Evolutionary conservation across 495 filamentous ascomycete genomes (phyloP), one percentile per base, ranked within the genome.

Genomic region (Hyaloscypha hepaticicola): DNA sequence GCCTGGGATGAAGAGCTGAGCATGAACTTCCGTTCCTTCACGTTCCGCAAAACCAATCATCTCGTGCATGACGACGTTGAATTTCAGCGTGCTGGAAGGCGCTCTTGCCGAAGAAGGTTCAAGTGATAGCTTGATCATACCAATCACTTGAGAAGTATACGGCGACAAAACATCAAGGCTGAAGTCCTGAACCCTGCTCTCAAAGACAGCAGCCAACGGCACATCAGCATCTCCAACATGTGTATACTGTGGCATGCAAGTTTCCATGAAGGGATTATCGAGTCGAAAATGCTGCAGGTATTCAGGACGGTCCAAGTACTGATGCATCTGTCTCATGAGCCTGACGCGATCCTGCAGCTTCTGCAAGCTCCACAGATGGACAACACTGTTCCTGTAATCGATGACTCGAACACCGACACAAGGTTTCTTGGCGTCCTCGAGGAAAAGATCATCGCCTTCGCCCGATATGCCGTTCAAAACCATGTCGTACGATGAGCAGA

Each of bases 61-160:
- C 70, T 98, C 92, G 72, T 95, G 93, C 93, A 99, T 96, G 56
- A 97, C 93, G 26, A 98, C 92, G 69, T 98, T 99, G 78, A 98
- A 99, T 73, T 98, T 98, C 61, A 99, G 78, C 27, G 90, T 98
- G 58, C 90, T 92, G 9, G 91, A 89, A 28, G 94, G 95, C 26
- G 94, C 92, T 72, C 96, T 89, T 8, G 95, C 94, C 24, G 91
- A 94, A 1, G 94, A 97, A 34, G 95, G 95, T 71, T 98, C 95
- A 11, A 99, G 79, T 2, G 93, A 94, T 51, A 99, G 77, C 60
- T 91, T 89, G 68, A 98, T 87, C 31, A 97, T 91, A 55, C 95
- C 95, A 63, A 98, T 82, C 0, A 90, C 91, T 74, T 89, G 89
- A 29, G 88, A 88, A 1, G 94, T 98, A 72, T 97, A 95, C n/a